Base-by-base conservation (phyloP, 2,329 filamentous ascomycete species). In the Xylariaceae sp. region DNA sequence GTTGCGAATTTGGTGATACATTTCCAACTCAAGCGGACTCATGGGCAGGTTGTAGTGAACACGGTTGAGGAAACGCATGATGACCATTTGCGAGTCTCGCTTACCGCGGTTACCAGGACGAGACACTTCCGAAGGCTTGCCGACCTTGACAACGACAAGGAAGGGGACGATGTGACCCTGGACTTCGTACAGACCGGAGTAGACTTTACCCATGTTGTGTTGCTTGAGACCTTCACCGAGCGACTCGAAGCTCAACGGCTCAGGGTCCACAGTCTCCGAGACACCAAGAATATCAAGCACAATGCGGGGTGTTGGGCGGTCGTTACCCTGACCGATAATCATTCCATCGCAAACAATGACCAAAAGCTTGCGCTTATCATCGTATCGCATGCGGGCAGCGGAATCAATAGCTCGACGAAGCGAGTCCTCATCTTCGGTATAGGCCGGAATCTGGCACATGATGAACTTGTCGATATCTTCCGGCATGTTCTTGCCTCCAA, bases 191-290 rank as follows among this genome's bases (percentile, higher is more conserved):
- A 99, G 81, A 71, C 94, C 94, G 17, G 94, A 97, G 77, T 99
- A 99, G 65, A 97, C 86, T 76, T 99, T 99, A 75, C 90, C 94
- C 93, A 97, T 97, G 75, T 99, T 99, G 80, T 97, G 94, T 75
- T 97, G 94, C 78, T 96, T 96, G 77, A 89, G 85, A 72, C 94
- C 94, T 76, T 97, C 93, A 60, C 94, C 94, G 42, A 99, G 83
- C 71, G 91, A 93, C 73, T 99, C 93, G 68, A 99, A 99, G 80
- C 92, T 97, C 59, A 99, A 81, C 2, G 94, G 91, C 73, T 97
- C 93, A 0, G 95, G 94, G 70, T 99, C 93, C 13, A 97, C 89
- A 1, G 88, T 90, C 67, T 97, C 92, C 1, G 92, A 89, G 35
- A 99, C 94, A 64, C 94, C 94, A 4, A 99, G 82, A 79, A 99